Conservation (phyloP, 2,329 filamentous ascomycete genomes). For the Claviceps digitariae region DNA sequence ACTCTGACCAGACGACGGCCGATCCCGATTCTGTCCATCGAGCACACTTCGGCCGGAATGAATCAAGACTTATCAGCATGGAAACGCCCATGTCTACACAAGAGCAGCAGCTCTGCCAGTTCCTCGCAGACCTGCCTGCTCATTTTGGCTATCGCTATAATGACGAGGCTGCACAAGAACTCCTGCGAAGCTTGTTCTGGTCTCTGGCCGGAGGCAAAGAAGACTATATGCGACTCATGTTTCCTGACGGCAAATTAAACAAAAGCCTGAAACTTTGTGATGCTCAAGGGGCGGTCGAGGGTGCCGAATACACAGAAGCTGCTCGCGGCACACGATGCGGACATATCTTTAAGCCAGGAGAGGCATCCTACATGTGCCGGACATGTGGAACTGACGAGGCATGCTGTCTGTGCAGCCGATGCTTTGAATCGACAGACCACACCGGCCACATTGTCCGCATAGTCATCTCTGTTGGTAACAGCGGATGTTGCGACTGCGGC, state of each 20-base stretch:
- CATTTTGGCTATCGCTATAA: slow-evolving; percentile 65
- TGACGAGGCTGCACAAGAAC: slow-evolving; percentile 53
- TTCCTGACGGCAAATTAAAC: slow-evolving; percentile 58
- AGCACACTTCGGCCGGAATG: slow-evolving; percentile 5
- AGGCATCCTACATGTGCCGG: slow-evolving; percentile 87
- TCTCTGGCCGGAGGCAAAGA: slow-evolving; percentile 65
- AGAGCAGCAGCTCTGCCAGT: slow-evolving; percentile 73
- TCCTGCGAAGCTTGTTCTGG: slow-evolving; percentile 72
- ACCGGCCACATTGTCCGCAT: slow-evolving; percentile 86
- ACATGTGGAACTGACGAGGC: slow-evolving; percentile 93
- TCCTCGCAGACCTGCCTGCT: slow-evolving; percentile 64
- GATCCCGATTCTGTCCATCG: not conserved
- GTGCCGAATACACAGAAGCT: slow-evolving; percentile 85
- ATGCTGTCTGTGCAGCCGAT: slow-evolving; percentile 84
- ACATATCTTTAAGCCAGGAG: slow-evolving; percentile 90
- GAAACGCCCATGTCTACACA: slow-evolving; percentile 44
- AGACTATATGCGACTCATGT: slow-evolving; percentile 67
- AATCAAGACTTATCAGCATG: slow-evolving; percentile 29
- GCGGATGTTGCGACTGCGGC: slow-evolving; percentile 93
- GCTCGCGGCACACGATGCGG: slow-evolving; percentile 89
- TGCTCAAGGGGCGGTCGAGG: slow-evolving; percentile 84
- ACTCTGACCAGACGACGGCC: not conserved
- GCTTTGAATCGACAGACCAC: slow-evolving; percentile 92
- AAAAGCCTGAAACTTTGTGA: slow-evolving; percentile 64
- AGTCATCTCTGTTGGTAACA: slow-evolving; percentile 76